Base-by-base conservation (phyloP, 306 rosid genomes). In the Medicago ruthenica region DNA sequence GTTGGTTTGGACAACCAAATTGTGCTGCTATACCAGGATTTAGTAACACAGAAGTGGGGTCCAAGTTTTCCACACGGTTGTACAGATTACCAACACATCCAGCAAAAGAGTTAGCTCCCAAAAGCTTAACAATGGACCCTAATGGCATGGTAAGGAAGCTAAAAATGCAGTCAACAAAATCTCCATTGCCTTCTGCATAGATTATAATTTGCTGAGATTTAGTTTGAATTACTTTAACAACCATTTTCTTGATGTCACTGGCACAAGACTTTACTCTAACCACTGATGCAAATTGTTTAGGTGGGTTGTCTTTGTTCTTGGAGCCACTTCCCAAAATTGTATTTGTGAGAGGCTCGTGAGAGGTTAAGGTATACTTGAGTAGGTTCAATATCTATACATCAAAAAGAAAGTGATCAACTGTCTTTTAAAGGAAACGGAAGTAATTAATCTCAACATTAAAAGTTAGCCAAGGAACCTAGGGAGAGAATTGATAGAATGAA, bases 61-160 rank as follows among this genome's bases (percentile, higher is more conserved):
- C 74, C 27, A 72, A 41, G 1, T 39, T 65, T 18, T 53, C 61
- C 41, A 73, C 42, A 71, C 79, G 53, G 48, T 72, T 53, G 58
- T 73, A 79, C 62, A 79, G 31, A 53, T 65, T 79, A 79, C 59
- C 83, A 41, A 73, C 44, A 31, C 69, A 65, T 27, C 83, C 83
- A 31, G 48, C 20, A 48, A 27, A 72, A 14, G 74, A 7, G 42
- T 54, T 27, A 15, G 60, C 42, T n/a, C 47, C 68, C 70, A 79
- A 54, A 64, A 41, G 68, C 6, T 72, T 64, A 65, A 72, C 50
- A 16, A 72, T 54, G 5, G 60, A 73, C 27, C 80, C 80, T 34
- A 80, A 24, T 9, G 76, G 72, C 1, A 80, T 59, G 15, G 70
- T 6, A 11, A 80, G 84, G 15, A 80, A 74, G 45, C 71, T 67